A percentile compares a stretch with the other conserved stretches of the same genome.
Conservation (phyloP, 2,329 filamentous ascomycete genomes). For the Chaetomium strumarium region DNA sequence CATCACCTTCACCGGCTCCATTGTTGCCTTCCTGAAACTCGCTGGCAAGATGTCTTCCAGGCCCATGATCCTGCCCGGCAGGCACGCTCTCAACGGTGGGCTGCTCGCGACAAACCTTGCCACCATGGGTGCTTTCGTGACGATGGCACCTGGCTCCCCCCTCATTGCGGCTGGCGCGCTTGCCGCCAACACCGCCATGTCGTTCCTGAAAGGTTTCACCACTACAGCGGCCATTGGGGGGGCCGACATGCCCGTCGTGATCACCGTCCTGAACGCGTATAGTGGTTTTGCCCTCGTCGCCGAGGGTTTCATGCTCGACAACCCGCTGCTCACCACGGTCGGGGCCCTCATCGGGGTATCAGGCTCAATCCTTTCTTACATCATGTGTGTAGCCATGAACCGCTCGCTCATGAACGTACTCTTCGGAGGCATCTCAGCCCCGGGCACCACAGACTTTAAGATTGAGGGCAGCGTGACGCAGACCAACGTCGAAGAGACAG, state of each 20-base stretch:
- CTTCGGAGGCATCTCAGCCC: slow-evolving; percentile 71
- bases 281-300: slow-evolving; percentile 86
- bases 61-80: slow-evolving; percentile 65
- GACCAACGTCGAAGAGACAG: slow-evolving; percentile 73
- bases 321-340: slow-evolving; percentile 76
- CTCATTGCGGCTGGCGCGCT: slow-evolving; percentile 73
- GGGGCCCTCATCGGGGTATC: slow-evolving; percentile 84
- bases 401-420: slow-evolving; percentile 82
- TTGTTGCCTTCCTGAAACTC: slow-evolving; percentile 85
- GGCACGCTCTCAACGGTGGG: slow-evolving; percentile 68
- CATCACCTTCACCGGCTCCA: slow-evolving; percentile 84
- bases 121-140: slow-evolving; percentile 78
- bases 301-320: slow-evolving; percentile 88
- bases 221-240: slow-evolving; percentile 85
- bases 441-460: slow-evolving; percentile 59
- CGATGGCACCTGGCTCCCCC: slow-evolving; percentile 74
- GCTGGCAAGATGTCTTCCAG: slow-evolving; percentile 75
- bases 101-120: slow-evolving; percentile 71
- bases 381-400: slow-evolving; percentile 88
- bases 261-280: slow-evolving; percentile 85
- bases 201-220: slow-evolving; percentile 81
- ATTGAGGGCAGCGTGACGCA: slow-evolving; percentile 75
- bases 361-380: slow-evolving; percentile 82
- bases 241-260: slow-evolving; percentile 91
- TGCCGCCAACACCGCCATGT: slow-evolving; percentile 68